phyloP scores from a whole-genome alignment of 2,329 filamentous ascomycete species.

The Fusarium globosum region DNA sequence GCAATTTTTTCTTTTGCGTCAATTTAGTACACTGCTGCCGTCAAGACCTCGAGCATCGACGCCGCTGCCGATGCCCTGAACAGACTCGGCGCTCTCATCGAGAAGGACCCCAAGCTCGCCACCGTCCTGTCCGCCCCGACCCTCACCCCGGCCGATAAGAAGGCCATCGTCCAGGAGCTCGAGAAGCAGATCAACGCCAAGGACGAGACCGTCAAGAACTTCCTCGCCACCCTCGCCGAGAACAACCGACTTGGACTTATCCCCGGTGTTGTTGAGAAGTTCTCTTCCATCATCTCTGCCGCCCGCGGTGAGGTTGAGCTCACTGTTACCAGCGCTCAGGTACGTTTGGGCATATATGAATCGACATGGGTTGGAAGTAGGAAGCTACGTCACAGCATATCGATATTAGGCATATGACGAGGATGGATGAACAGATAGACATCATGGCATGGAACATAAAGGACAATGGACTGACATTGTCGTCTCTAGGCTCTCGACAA shows the following conservation, averaged over 20 bases:
- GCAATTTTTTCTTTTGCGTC: constrained; percentile 46
- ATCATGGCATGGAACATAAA: not conserved
- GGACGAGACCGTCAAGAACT: constrained; percentile 92
- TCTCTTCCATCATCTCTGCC: constrained; percentile 86
- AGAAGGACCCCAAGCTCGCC: constrained; percentile 85
- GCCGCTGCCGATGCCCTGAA: constrained; percentile 83
- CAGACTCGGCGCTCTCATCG: constrained; percentile 76
- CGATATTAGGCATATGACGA: not conserved
- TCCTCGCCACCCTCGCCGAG: constrained; percentile 88
- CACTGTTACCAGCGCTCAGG: constrained; percentile 88
- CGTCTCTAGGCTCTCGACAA: constrained; percentile 78
- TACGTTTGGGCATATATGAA: constrained; percentile 57
- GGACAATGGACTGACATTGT: constrained; percentile 32
- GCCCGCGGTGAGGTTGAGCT: constrained; percentile 94
- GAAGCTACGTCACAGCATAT: constrained; percentile 25
- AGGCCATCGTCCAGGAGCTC: constrained; percentile 86
- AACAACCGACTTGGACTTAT: constrained; percentile 94
- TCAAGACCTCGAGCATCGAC: constrained; percentile 88
- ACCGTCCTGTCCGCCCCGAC: constrained; percentile 83
- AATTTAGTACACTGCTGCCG: constrained; percentile 91
- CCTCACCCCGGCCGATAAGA: constrained; percentile 82
- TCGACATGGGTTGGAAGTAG: constrained; percentile 8
- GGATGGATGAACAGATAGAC: constrained; percentile 5
- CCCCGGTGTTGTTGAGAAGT: constrained; percentile 87
- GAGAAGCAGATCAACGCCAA: constrained; percentile 81